Percentiles rank a stretch among this genome's conserved stretches.
These are phyloP conservation scores for Penicillium sumatraense DNA, from an alignment of 2,329 filamentous ascomycete species.

Conservation along the genomic window DNA sequence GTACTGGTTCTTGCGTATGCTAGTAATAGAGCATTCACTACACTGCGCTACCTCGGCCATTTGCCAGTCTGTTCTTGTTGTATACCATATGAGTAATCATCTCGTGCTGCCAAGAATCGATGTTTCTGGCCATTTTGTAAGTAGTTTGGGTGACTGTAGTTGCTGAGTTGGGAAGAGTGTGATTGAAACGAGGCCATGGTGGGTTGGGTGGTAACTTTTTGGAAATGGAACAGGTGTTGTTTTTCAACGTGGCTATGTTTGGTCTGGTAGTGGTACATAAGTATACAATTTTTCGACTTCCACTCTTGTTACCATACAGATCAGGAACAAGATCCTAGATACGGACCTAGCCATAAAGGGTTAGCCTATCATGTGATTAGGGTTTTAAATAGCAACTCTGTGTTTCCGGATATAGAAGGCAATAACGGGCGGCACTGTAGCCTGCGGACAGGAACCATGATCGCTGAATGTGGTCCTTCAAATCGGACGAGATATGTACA, in stretches of 20 bases:
- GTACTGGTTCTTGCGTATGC: constrained; percentile 11
- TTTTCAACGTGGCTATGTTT: background rate
- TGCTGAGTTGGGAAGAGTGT: constrained; percentile 6
- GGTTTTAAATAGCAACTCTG: background rate
- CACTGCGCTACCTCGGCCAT: constrained; percentile 4
- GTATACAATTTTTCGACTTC: background rate
- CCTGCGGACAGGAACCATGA: too few species aligned
- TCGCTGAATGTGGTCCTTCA: too few species aligned
- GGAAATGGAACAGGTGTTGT: too few species aligned
- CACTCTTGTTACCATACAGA: background rate
- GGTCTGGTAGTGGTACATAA: background rate
- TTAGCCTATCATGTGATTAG: constrained; percentile 5
- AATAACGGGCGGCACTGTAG: constrained; percentile 17
- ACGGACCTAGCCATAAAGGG: background rate
- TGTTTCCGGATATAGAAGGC: constrained; percentile 14
- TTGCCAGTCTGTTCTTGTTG: constrained; percentile 9
- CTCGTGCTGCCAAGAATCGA: constrained; percentile 7
- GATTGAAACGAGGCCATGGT: background rate
- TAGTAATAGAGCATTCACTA: constrained; percentile 10
- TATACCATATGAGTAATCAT: constrained; percentile 4
- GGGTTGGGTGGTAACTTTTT: background rate
- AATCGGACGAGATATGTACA: too few species aligned
- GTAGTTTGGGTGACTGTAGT: constrained; percentile 5
- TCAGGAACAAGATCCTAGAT: background rate
- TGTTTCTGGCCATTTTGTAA: constrained; percentile 10